Percentiles rank a stretch among this genome's conserved stretches.
phyloP scores from a whole-genome alignment of 805 yeast genomes.

The Hanseniaspora valbyensis region DNA sequence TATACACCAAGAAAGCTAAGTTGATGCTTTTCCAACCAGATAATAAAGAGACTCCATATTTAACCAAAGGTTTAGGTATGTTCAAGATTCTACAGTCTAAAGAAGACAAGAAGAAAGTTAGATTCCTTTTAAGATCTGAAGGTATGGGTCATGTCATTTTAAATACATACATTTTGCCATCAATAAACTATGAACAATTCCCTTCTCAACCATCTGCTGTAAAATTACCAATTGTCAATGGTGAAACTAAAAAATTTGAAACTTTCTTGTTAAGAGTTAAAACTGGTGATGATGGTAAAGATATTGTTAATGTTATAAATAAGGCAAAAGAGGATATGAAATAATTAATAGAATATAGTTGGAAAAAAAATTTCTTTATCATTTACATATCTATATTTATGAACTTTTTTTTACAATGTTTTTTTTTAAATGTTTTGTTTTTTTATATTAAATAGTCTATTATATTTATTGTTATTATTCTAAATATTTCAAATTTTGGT shows the following conservation, averaged over 20 bases:
- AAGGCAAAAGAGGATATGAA: conserved; percentile 26
- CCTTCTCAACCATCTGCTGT: conserved; percentile 48
- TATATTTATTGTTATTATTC: background rate
- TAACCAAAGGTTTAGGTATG: conserved; percentile 68
- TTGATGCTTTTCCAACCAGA: conserved; percentile 48
- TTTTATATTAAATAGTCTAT: too few relatives aligned
- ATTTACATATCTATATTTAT: background rate
- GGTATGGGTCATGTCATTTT: conserved; percentile 72
- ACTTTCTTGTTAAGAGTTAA: conserved; percentile 70
- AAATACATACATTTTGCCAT: conserved; percentile 50
- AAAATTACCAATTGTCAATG: conserved; percentile 51
- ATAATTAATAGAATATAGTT: conserved; percentile 3
- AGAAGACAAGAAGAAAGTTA: conserved; percentile 44
- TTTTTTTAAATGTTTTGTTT: background rate
- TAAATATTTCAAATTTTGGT: conserved; percentile 14
- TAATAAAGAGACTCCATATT: conserved; percentile 42
- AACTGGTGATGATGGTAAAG: conserved; percentile 30
- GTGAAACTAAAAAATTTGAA: conserved; percentile 42
- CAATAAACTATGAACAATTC: conserved; percentile 47
- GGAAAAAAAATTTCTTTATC: background rate
- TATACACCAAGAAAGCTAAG: conserved; percentile 60
- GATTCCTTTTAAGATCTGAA: conserved; percentile 76
- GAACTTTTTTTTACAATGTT: background rate
- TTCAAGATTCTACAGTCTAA: conserved; percentile 58
- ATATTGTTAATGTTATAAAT: conserved; percentile 20